phyloP scores from a whole-genome alignment of 148 eudicot species.

The Mesembryanthemum crystallinum region DNA sequence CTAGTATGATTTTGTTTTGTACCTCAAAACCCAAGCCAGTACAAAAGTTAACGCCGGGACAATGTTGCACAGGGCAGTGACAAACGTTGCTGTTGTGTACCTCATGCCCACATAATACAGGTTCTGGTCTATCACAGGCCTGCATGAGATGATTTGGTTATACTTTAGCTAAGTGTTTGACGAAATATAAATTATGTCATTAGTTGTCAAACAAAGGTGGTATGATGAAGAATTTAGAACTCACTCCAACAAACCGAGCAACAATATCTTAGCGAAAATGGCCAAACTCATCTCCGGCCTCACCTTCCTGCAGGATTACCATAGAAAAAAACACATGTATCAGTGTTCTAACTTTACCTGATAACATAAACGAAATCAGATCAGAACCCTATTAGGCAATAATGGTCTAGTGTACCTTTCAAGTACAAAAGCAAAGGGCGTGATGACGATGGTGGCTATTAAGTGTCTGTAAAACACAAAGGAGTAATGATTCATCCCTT shows the following conservation, averaged over 20 bases:
- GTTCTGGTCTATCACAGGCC: conserved; percentile 88
- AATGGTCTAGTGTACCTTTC: conserved; percentile 23
- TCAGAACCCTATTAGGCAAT: too few relatives aligned
- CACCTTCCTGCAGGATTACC: conserved; percentile 47
- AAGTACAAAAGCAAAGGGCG: conserved; percentile 63
- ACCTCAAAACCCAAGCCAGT: conserved; percentile 82
- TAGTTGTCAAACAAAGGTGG: neutral
- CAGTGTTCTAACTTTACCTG: neutral
- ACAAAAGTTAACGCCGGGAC: conserved; percentile 78
- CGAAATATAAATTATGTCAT: too few relatives aligned
- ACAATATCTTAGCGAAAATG: conserved; percentile 49
- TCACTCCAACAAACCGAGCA: conserved; percentile 75
- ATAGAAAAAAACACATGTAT: neutral
- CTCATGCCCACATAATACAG: conserved; percentile 70
- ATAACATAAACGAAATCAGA: too few relatives aligned
- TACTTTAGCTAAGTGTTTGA: neutral
- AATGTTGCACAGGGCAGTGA: conserved; percentile 59
- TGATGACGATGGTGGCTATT: conserved; percentile 52
- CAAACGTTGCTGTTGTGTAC: conserved; percentile 66
- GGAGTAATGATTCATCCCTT: conserved; percentile 68
- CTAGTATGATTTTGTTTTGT: neutral
- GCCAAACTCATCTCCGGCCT: conserved; percentile 78
- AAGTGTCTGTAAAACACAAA: conserved; percentile 62
- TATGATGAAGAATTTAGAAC: neutral
- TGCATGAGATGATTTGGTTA: conserved; percentile 19